Evolutionary conservation across 78 protist species (phyloP).

Genomic region (Dictyostelium firmibasis): DNA sequence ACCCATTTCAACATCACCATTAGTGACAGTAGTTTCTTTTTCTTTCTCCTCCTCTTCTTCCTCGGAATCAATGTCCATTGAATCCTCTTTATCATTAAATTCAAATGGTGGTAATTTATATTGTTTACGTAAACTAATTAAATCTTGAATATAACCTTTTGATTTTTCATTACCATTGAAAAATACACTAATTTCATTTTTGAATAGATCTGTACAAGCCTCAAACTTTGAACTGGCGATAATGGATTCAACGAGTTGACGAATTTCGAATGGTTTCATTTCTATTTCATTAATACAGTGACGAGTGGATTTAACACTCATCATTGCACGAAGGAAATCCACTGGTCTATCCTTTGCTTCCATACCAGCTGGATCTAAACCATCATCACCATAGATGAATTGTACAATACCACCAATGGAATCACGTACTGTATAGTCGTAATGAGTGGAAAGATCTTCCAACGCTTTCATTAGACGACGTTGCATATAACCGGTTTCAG

Average conservation of each 20-base stretch:
- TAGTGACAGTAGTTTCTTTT: too few relatives aligned
- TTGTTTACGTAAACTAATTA: slow-evolving; percentile 20
- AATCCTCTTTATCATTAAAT: background rate
- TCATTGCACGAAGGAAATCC: slow-evolving; percentile 71
- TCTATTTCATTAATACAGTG: background rate
- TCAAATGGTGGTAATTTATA: slow-evolving; percentile 1
- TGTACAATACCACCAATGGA: slow-evolving; percentile 84
- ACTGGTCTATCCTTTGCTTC: slow-evolving; percentile 87
- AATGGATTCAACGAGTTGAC: background rate
- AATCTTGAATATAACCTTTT: slow-evolving; percentile 34
- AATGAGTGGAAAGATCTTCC: slow-evolving; percentile 95
- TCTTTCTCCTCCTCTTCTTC: background rate
- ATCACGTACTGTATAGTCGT: slow-evolving; percentile 97
- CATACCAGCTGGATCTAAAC: slow-evolving; percentile 93
- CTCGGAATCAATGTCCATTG: background rate
- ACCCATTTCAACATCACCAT: background rate
- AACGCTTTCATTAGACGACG: slow-evolving; percentile 95
- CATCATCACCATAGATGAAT: slow-evolving; percentile 98
- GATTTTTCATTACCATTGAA: slow-evolving; percentile 19
- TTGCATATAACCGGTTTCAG: slow-evolving; percentile 99
- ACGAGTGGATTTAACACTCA: slow-evolving; percentile 29
- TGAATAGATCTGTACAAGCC: slow-evolving; percentile 45
- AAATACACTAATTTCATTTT: slow-evolving; percentile 46
- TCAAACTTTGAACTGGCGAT: background rate
- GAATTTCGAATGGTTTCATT: slow-evolving; percentile 47